Evolutionary conservation across 495 filamentous ascomycete genomes (phyloP), one percentile per base, ranked within the genome.

Genomic region (Hypoxylon fuscum): DNA sequence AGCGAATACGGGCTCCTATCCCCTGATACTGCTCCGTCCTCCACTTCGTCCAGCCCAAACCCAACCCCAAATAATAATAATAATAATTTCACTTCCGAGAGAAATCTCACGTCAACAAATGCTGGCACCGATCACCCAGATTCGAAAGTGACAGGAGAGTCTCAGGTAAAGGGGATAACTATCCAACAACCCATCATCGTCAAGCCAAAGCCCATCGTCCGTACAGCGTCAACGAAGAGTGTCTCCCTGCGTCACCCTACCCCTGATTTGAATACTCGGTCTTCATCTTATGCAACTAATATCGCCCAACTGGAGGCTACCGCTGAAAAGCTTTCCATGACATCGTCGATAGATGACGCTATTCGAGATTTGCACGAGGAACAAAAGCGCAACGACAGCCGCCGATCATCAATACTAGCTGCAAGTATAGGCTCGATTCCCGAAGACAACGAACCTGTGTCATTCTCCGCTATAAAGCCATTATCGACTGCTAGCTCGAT

Each of bases 251-350:
- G 81, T 59, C 90, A 95, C 72, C 91, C 91, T 15, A 88, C 82
- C 3, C 90, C 91, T 17, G 91, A 93, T 74, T 75, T 89, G 32
- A 87, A 89, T 68, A 85, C 87, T 17, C 76, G 90, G 38, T 88
- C 91, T 66, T 88, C 88, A 20, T 88, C 88, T 23, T 91, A 89
- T 68, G 75, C 86, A 17, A 82, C 83, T 69, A 94, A 93, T 79
- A 87, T 96, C 55, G 89, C 92, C 71, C 84, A 89, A 38, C 78
- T 96, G 61, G 92, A 96, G 68, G 83, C 87, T 59, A 90, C 87
- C 37, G 92, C 92, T 20, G 92, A 96, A 75, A 83, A 88, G 32
- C 77, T 96, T 69, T 93, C 89, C 67, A 84, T 86, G 70, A 88
- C 85, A 37, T 89, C 87, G n/a, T 87, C 88, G 12, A 89, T 96